These are phyloP conservation scores for Colletotrichum musae DNA, from an alignment of 2,329 filamentous ascomycete genomes.

Conservation along the genomic window DNA sequence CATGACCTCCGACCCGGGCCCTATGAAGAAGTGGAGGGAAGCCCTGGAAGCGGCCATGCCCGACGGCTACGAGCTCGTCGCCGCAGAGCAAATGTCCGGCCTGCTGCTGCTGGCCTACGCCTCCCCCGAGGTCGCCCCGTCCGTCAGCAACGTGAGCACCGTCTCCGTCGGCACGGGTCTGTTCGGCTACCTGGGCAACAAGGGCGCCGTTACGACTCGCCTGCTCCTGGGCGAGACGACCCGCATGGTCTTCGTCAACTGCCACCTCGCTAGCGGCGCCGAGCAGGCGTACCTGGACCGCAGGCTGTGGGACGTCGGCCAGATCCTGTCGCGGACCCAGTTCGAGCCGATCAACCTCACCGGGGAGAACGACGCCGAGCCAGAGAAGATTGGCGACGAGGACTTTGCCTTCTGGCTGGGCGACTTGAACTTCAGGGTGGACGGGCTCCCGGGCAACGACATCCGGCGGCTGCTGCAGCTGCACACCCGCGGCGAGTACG, in stretches of 20 bases:
- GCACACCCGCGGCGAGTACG: conserved; percentile 85
- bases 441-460: conserved; percentile 90
- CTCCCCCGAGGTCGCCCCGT: conserved; percentile 80
- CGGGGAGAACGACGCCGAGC: conserved; percentile 75
- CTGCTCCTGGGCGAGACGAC: conserved; percentile 92
- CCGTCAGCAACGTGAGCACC: conserved; percentile 86
- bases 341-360: conserved; percentile 81
- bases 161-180: conserved; percentile 89
- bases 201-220: conserved; percentile 87
- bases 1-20: conserved; percentile 79
- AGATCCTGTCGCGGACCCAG: conserved; percentile 81
- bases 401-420: conserved; percentile 98
- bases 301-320: conserved; percentile 89
- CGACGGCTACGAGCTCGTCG: conserved; percentile 80
- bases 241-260: conserved; percentile 90
- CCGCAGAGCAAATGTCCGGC: conserved; percentile 88
- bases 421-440: conserved; percentile 94
- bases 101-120: conserved; percentile 89
- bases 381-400: conserved; percentile 84
- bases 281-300: conserved; percentile 84
- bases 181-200: conserved; percentile 95
- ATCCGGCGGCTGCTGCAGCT: conserved; percentile 87
- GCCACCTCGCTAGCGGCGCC: conserved; percentile 88
- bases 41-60: conserved; percentile 83
- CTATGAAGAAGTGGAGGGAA: conserved; percentile 84